Evolutionary conservation across 352 stramenopile species (phyloP).

Genomic region (Thalassiosira mediterranea): DNA sequence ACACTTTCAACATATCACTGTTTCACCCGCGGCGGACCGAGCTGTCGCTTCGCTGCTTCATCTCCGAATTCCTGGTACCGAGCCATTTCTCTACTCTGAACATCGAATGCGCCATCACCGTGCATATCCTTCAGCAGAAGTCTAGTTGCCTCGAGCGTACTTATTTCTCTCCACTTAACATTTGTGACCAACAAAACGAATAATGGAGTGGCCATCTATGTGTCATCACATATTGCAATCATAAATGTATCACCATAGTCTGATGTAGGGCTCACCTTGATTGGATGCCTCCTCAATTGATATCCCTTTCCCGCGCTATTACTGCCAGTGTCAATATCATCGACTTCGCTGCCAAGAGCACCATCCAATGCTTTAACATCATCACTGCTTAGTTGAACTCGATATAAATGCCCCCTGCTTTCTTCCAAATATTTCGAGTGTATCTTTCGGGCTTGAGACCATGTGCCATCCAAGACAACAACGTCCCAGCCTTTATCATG

Average conservation of each 20-base stretch:
- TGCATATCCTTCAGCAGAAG: slow-evolving; percentile 63
- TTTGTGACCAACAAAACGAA: too few species aligned
- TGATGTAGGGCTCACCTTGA: slow-evolving; percentile 22
- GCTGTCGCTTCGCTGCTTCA: slow-evolving; percentile 3
- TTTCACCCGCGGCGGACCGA: slow-evolving; percentile 11
- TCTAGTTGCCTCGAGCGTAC: slow-evolving; percentile 62
- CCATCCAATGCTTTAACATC: slow-evolving; percentile 41
- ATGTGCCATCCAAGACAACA: slow-evolving; percentile 73
- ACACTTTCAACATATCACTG: too few species aligned
- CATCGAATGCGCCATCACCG: slow-evolving; percentile 9
- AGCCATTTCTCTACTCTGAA: slow-evolving; percentile 8
- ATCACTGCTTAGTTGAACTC: slow-evolving; percentile 52
- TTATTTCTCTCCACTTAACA: slow-evolving; percentile 66
- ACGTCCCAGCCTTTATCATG: slow-evolving; percentile 47
- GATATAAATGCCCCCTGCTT: slow-evolving; percentile 23
- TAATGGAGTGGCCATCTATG: too few species aligned
- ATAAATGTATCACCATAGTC: slow-evolving; percentile 8
- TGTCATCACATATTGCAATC: neutral
- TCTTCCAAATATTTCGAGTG: slow-evolving; percentile 56
- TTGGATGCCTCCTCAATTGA: slow-evolving; percentile 63
- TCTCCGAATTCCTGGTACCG: slow-evolving; percentile 33
- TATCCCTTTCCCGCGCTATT: slow-evolving; percentile 24
- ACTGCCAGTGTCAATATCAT: slow-evolving; percentile 9
- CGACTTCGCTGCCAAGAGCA: neutral
- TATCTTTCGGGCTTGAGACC: slow-evolving; percentile 67